Base-by-base conservation (phyloP, 495 filamentous ascomycete genomes). In the Annulohypoxylon maeteangense region DNA sequence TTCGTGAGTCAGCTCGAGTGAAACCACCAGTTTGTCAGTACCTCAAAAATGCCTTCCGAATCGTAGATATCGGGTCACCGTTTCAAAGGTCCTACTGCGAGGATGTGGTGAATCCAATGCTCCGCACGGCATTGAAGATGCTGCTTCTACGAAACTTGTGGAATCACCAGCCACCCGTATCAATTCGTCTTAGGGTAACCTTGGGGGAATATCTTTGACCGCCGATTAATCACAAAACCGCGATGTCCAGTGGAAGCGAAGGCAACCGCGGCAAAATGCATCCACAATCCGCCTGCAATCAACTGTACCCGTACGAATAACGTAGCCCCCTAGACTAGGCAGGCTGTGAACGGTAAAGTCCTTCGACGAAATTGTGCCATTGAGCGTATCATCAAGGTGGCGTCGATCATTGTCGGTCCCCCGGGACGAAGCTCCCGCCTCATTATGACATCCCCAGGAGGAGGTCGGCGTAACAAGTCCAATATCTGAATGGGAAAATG, bases 401-500 rank as follows among this genome's bases (percentile, higher is more conserved):
- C 31, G 27, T 54, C 14, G 31, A 48, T 34, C 45, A 45, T 51
- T 44, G 44, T 29, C 31, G 56, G 20, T 57, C 50, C 23, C 62
- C 32, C 8, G 16, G 51, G 36, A 59, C 45, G 51, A 67, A 54
- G n/a, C 74, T 12, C 40, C 78, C 78, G 76, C 77, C 74, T 74
- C 66, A 70, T 75, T 57, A 74, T 47, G 55, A 63, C 80, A 76
- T 82, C 80, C 79, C 79, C 79, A 79, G 79, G 78, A 81, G 76
- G 73, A 71, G 66, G 65, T 74, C 62, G 76, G 71, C 79, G 75
- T 76, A 75, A 74, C 71, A 67, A 70, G 70, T 67, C 56, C 73
- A 74, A 70, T 67, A 58, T 65, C 67, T 58, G 70, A 70, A 20
- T 59, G 72, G 59, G 66, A 74, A 77, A 75, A 68, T 47, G 23